A percentile compares a stretch with the other conserved stretches of the same genome.
Conservation (phyloP, 805 yeast species). For the Groenewaldozyma salmanticensis region DNA sequence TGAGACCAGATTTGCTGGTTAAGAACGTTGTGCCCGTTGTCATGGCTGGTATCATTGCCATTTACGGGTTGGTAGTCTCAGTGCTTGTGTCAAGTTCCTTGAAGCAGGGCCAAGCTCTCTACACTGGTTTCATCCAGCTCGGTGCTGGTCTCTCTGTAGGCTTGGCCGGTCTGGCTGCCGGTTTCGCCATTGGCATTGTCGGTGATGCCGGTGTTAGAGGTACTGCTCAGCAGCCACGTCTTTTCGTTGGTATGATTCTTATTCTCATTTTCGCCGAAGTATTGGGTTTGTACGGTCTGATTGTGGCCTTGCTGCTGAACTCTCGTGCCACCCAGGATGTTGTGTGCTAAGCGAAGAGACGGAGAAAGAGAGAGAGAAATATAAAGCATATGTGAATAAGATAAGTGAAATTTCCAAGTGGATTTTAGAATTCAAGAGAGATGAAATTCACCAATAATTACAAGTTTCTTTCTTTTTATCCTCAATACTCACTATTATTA, state of each 20-base stretch:
- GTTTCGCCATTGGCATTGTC: constrained; percentile 98
- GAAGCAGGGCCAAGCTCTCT: constrained; percentile 83
- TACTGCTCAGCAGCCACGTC: constrained; percentile 95
- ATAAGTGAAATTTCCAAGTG: neutral
- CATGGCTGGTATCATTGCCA: constrained; percentile 99
- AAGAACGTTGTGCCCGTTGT: constrained; percentile 90
- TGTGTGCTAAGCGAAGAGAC: constrained; percentile 33
- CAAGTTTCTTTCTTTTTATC: too few species aligned
- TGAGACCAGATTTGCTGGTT: constrained; percentile 93
- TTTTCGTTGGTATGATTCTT: constrained; percentile 96
- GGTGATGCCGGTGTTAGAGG: constrained; percentile 99
- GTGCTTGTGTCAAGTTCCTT: constrained; percentile 87
- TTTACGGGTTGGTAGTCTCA: constrained; percentile 92
- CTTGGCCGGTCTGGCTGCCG: constrained; percentile 94
- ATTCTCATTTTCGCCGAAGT: constrained; percentile 98
- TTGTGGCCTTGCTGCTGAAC: constrained; percentile 95
- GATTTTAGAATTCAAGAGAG: neutral
- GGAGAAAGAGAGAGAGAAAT: neutral
- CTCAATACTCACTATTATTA: too few species aligned
- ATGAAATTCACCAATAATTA: neutral
- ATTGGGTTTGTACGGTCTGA: constrained; percentile 94
- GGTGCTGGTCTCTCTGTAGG: constrained; percentile 99
- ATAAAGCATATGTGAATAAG: neutral
- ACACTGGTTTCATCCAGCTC: constrained; percentile 94
- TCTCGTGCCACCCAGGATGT: constrained; percentile 95